These are phyloP conservation scores for Raddia distichophylla DNA, from an alignment of 176 grass and related monocot species.

Conservation along the genomic window DNA sequence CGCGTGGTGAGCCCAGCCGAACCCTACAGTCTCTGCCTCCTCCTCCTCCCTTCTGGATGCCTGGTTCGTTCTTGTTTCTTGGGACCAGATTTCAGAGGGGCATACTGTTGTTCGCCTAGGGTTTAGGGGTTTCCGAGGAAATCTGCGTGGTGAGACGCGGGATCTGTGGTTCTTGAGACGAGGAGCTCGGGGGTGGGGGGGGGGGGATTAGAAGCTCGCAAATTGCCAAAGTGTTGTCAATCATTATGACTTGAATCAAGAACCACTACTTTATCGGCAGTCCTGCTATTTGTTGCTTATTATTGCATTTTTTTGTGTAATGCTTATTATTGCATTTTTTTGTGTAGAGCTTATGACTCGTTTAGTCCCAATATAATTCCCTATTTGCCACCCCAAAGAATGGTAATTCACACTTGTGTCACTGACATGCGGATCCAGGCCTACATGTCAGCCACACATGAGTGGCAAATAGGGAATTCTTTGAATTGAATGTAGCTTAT, in stretches of 20 bases:
- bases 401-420: too few species aligned
- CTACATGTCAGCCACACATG: too few species aligned
- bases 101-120: not conserved
- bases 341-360: not conserved
- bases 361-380: not conserved
- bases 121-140: not conserved
- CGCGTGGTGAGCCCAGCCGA: conserved; percentile 51
- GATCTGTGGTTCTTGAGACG: conserved; percentile 2
- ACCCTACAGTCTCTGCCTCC: not conserved
- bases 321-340: too few species aligned
- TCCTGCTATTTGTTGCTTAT: too few species aligned
- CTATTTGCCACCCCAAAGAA: too few species aligned
- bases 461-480: too few species aligned
- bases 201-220: too few species aligned
- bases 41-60: not conserved
- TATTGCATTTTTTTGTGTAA: not conserved
- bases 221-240: too few species aligned
- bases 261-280: too few species aligned
- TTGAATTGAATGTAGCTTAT: conserved; percentile 2
- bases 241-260: too few species aligned
- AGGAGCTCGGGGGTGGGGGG: not conserved
- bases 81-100: not conserved
- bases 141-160: not conserved
- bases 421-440: too few species aligned
- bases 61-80: not conserved